A percentile compares a stretch with the other conserved stretches of the same genome.
phyloP scores from a whole-genome alignment of 306 rosid genomes.

The Senna siamea region DNA sequence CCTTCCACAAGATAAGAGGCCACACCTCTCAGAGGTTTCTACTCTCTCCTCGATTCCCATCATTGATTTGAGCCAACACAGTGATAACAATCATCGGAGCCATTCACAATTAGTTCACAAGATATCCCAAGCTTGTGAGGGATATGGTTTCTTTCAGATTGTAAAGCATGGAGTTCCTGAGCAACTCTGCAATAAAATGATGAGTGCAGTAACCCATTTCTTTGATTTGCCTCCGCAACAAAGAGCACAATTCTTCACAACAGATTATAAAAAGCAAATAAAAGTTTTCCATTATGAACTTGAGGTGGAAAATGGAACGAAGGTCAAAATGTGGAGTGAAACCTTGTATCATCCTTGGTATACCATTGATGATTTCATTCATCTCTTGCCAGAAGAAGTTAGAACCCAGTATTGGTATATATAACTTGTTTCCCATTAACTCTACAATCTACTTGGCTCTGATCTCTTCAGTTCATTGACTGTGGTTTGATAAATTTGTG shows the following conservation, averaged over 20 bases:
- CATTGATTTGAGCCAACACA: conserved; percentile 44
- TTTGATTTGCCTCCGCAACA: conserved; percentile 49
- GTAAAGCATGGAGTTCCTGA: conserved; percentile 53
- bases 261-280: conserved; percentile 33
- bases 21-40: conserved; percentile 49
- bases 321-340: conserved; percentile 55
- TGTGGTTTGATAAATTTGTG: too few relatives aligned
- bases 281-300: conserved; percentile 42
- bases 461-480: too few relatives aligned
- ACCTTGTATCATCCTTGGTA: conserved; percentile 47
- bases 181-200: conserved; percentile 33
- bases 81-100: background rate
- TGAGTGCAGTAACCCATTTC: conserved; percentile 34
- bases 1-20: conserved; percentile 49
- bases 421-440: too few relatives aligned
- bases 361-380: conserved; percentile 33
- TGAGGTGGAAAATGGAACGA: conserved; percentile 31
- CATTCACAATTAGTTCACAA: conserved; percentile 27
- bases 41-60: conserved; percentile 47
- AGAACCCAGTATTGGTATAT: too few relatives aligned
- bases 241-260: conserved; percentile 37
- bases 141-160: conserved; percentile 46
- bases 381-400: conserved; percentile 41
- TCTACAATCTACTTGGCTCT: too few relatives aligned
- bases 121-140: conserved; percentile 44